Conservation (phyloP, 495 filamentous ascomycete species). For the Penicillium ochrochloron region DNA sequence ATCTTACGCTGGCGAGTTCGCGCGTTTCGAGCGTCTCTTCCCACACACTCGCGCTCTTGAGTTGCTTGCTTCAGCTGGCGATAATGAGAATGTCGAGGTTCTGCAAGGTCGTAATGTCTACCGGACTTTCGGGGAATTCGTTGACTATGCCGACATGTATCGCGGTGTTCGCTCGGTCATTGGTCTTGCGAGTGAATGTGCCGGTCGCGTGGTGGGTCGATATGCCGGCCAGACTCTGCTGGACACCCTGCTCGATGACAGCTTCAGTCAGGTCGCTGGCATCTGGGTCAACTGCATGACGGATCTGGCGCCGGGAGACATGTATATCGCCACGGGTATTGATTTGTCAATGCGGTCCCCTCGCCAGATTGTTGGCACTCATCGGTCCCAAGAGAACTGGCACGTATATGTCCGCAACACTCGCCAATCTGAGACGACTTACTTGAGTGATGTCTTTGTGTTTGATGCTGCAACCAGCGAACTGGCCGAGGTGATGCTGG, state of each 20-base stretch:
- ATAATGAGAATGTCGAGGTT: slow-evolving; percentile 34
- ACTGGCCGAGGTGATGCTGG: slow-evolving; percentile 54
- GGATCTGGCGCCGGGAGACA: slow-evolving; percentile 39
- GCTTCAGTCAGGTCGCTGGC: slow-evolving; percentile 56
- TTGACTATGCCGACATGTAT: slow-evolving; percentile 53
- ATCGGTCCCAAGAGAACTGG: slow-evolving; percentile 40
- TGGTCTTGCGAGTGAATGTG: slow-evolving; percentile 45
- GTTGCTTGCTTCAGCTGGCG: not conserved
- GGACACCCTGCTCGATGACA: slow-evolving; percentile 42
- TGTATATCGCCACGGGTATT: slow-evolving; percentile 54
- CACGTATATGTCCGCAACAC: slow-evolving; percentile 51
- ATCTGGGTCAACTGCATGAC: slow-evolving; percentile 61
- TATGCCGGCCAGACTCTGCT: slow-evolving; percentile 44
- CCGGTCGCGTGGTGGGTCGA: slow-evolving; percentile 48
- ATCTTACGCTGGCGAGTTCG: slow-evolving; percentile 34
- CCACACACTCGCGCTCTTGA: slow-evolving; percentile 22
- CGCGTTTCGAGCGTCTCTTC: slow-evolving; percentile 47
- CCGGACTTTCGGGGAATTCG: slow-evolving; percentile 47
- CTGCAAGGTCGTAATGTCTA: slow-evolving; percentile 57
- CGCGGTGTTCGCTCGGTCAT: slow-evolving; percentile 53
- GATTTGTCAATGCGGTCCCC: slow-evolving; percentile 55
- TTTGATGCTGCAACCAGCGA: slow-evolving; percentile 48
- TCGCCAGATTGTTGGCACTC: slow-evolving; percentile 22
- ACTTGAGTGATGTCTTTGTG: slow-evolving; percentile 55
- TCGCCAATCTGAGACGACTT: slow-evolving; percentile 36